These are phyloP conservation scores for Crithidia thermophila DNA, from an alignment of 208 protist species.

Conservation along the genomic window DNA sequence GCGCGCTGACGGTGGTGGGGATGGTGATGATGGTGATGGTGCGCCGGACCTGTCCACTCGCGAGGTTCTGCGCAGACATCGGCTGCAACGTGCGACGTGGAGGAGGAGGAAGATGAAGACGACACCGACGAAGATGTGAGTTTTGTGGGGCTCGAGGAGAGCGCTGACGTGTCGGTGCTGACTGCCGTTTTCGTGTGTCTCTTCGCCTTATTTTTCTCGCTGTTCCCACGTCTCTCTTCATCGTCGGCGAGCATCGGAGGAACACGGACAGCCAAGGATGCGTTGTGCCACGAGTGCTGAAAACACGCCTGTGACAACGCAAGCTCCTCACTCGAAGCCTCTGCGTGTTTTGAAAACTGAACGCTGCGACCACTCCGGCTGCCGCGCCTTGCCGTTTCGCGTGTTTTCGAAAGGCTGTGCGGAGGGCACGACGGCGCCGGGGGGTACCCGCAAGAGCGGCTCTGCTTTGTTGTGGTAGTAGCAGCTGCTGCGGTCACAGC, in stretches of 20 bases:
- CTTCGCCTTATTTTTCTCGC: not conserved
- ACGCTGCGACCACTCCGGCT: not conserved
- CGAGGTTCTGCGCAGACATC: not conserved
- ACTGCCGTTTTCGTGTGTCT: not conserved
- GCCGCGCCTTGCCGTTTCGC: no score
- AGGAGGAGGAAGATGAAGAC: not conserved
- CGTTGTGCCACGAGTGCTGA: not conserved
- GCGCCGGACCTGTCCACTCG: not conserved
- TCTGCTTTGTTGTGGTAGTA: not conserved
- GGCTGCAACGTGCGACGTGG: not conserved
- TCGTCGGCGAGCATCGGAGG: slow-evolving; percentile 10
- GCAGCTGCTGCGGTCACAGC: not conserved
- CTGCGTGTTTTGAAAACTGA: not conserved
- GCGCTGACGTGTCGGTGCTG: slow-evolving; percentile 31
- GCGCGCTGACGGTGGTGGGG: slow-evolving; percentile 1
- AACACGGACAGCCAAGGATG: slow-evolving; percentile 3
- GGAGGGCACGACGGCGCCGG: not conserved
- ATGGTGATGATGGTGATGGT: not conserved
- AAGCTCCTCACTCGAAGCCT: not conserved
- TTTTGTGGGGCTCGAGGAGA: slow-evolving; percentile 24
- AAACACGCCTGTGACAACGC: not conserved
- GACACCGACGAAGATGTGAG: slow-evolving; percentile 12
- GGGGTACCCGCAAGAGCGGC: no score
- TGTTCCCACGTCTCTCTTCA: not conserved
- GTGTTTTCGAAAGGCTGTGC: no score